A percentile compares a stretch with the other conserved stretches of the same genome.
Conservation (phyloP, 257 asterid genomes). For the Thymus mandschuricus region DNA sequence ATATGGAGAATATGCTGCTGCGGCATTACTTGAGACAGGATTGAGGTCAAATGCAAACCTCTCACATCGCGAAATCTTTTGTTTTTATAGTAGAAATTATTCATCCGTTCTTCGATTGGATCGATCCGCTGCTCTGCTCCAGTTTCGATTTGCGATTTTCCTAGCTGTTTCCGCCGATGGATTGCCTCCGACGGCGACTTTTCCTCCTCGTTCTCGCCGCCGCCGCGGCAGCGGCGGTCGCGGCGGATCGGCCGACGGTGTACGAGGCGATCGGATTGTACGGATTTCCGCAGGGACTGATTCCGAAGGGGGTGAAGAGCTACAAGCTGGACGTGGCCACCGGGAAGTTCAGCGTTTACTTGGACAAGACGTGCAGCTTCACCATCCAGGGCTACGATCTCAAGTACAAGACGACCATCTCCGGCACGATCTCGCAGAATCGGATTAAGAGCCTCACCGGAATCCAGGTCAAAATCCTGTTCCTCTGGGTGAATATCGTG, state of each 20-base stretch:
- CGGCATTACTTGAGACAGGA: neutral
- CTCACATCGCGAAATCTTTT: neutral
- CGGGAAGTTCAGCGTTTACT: constrained; percentile 62
- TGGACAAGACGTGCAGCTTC: constrained; percentile 63
- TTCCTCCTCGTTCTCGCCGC: constrained; percentile 26
- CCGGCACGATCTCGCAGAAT: constrained; percentile 56
- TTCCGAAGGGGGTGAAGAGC: constrained; percentile 71
- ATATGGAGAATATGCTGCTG: neutral
- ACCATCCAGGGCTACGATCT: constrained; percentile 57
- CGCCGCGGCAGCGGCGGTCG: constrained; percentile 29
- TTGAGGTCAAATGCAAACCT: neutral
- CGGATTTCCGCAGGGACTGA: constrained; percentile 73
- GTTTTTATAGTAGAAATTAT: neutral
- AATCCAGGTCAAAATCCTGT: constrained; percentile 64
- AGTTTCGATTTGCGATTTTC: neutral
- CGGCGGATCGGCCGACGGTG: constrained; percentile 39
- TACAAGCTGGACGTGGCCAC: constrained; percentile 65
- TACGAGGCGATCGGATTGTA: constrained; percentile 59
- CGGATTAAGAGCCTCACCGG: constrained; percentile 53
- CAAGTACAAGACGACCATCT: constrained; percentile 55
- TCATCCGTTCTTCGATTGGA: neutral
- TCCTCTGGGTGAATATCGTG: constrained; percentile 63
- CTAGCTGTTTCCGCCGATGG: constrained; percentile 20
- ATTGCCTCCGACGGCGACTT: constrained; percentile 22
- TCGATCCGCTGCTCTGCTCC: neutral